A percentile compares a stretch with the other conserved stretches of the same genome.
Conservation (phyloP, 805 yeast species). For the Lipomyces yamadae region DNA sequence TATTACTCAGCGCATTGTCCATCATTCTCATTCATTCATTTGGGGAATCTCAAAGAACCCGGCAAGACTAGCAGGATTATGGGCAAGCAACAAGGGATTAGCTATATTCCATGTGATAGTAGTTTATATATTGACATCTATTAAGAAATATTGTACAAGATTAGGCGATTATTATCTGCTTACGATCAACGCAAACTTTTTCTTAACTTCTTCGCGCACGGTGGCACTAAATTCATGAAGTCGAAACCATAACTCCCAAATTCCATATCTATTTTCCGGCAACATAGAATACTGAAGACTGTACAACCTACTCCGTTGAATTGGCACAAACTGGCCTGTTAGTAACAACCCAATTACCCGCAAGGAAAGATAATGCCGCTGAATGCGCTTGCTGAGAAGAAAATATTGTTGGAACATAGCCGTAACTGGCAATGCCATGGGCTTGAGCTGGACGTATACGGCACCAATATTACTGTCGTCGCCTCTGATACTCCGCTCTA, state of each 20-base stretch:
- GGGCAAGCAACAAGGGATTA: no score
- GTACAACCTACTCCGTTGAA: conserved; percentile 58
- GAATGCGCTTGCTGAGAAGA: conserved; percentile 50
- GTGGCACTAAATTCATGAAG: conserved; percentile 15
- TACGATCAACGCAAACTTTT: conserved; percentile 14
- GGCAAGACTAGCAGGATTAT: no score
- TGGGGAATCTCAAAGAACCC: no score
- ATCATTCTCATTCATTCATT: no score
- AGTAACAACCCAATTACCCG: conserved; percentile 50
- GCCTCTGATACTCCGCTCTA: conserved; percentile 9
- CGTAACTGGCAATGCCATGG: conserved; percentile 53
- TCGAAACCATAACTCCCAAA: conserved; percentile 35
- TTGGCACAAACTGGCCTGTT: conserved; percentile 54
- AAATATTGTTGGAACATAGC: conserved; percentile 58
- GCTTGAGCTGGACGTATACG: conserved; percentile 33
- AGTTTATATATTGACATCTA: background rate
- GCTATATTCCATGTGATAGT: no score
- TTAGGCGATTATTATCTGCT: background rate
- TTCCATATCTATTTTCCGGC: conserved; percentile 50
- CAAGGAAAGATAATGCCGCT: conserved; percentile 52
- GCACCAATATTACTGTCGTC: background rate
- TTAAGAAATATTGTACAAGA: background rate
- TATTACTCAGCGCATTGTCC: no score
- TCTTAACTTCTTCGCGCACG: conserved; percentile 20
- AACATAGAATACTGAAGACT: conserved; percentile 58